Conservation (phyloP, 1,139 yeast species). For the Pichia sp. region DNA sequence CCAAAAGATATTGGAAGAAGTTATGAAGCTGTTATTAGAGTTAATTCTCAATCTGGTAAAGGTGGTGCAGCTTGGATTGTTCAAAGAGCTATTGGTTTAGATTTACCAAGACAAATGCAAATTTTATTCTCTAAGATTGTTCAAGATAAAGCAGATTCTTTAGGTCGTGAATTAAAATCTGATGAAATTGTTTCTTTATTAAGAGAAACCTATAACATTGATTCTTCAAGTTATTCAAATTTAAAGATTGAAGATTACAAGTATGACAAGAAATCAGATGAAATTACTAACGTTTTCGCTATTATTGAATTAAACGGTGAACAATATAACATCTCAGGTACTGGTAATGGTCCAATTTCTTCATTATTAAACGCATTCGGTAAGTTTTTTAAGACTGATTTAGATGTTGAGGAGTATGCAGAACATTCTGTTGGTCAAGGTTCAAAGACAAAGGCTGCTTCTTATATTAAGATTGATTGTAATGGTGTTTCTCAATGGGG, state of each 20-base stretch:
- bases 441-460: conserved; percentile 81
- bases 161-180: conserved; percentile 81
- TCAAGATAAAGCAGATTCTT: conserved; percentile 71
- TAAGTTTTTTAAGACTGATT: conserved; percentile 44
- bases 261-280: conserved; percentile 25
- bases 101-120: conserved; percentile 87
- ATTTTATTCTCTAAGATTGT: conserved; percentile 83
- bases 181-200: conserved; percentile 73
- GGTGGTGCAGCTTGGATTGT: conserved; percentile 99
- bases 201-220: conserved; percentile 64
- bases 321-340: conserved; percentile 49
- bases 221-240: conserved; percentile 36
- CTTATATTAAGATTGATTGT: conserved; percentile 63
- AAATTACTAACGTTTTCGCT: conserved; percentile 29
- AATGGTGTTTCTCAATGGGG: conserved; percentile 61
- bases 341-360: conserved; percentile 95
- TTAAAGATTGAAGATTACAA: conserved; percentile 48
- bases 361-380: conserved; percentile 79
- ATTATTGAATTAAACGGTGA: conserved; percentile 44
- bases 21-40: conserved; percentile 95
- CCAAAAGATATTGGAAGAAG: conserved; percentile 95
- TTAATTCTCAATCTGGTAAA: conserved; percentile 96
- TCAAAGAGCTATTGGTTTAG: conserved; percentile 79
- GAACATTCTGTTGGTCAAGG: conserved; percentile 94
- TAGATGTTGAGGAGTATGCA: conserved; percentile 77